These are phyloP conservation scores for Litchi chinensis DNA, from an alignment of 345 rosid genomes.

Conservation along the genomic window DNA sequence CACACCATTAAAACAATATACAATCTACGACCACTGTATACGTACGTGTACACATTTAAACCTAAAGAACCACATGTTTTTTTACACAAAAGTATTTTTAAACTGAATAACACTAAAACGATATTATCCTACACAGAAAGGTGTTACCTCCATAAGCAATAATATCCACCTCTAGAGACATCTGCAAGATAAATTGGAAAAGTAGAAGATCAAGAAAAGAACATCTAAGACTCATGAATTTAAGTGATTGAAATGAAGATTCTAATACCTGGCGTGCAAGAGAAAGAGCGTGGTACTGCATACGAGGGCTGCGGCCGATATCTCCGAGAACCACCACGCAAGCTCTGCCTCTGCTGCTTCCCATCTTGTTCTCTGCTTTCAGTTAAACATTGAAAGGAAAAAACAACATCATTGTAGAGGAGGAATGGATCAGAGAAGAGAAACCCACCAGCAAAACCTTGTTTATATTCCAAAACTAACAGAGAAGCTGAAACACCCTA, in stretches of 20 bases:
- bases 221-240: neutral
- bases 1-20: neutral
- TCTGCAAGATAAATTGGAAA: constrained; percentile 51
- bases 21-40: neutral
- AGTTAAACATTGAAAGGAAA: no score
- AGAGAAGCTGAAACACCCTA: no score
- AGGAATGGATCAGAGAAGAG: no score
- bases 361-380: constrained; percentile 32
- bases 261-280: constrained; percentile 78
- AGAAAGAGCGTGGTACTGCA: constrained; percentile 97
- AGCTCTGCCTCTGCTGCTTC: constrained; percentile 70
- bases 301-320: constrained; percentile 96
- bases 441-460: no score
- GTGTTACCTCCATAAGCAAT: constrained; percentile 89
- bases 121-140: constrained; percentile 8
- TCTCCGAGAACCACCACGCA: constrained; percentile 96
- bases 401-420: no score
- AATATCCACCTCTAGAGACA: constrained; percentile 76
- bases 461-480: no score
- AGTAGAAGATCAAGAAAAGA: neutral
- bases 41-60: neutral
- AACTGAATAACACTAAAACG: neutral
- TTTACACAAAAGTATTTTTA: neutral
- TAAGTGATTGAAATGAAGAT: neutral
- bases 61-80: neutral